Evolutionary conservation across 768 basidiomycete genomes (phyloP), one percentile per base, ranked within the genome.

Genomic region (Gymnopilus junonius): DNA sequence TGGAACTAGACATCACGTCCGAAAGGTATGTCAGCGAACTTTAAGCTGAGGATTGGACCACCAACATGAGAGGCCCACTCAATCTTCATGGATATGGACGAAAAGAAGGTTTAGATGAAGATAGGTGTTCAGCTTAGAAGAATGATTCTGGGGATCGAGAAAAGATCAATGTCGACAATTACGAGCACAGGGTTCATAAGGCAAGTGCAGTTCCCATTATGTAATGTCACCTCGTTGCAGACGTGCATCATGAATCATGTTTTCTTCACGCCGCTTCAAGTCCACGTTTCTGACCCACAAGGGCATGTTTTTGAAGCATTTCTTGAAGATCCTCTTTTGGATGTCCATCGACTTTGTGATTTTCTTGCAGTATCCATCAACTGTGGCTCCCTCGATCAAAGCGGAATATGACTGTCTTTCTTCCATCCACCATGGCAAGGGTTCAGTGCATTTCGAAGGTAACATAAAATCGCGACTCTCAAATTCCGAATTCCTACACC

Each of bases 31-130:
- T 61, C 40, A 48, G 60, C 35, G 39, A 59, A 31, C 57, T 35
- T 42, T 42, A 21, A 15, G 20, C 42, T 48, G 35, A 27, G 42
- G 46, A 58, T 59, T 25, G 32, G 32, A 39, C 62, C 53, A 65
- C 66, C 40, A 37, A 82, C 84, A 64, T 77, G 72, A 17, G 81
- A 81, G 5, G 79, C 77, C 85, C 84, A 86, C 62, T 84, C 83
- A 35, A 86, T 86, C 74, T 81, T 82, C 82, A 85, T 48, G 62
- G 34, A 61, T 45, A 59, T 29, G 54, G 39, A 43, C 55, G 53
- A 67, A 29, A 59, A 62, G 54, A 32, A 23, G 21, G 37, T 48
- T 31, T 43, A 20, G 50, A 35, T 45, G 54, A 40, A 54, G 57
- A 40, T 59, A 54, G 50, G 43, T 20, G 62, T 63, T 51, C 45